A percentile compares a stretch with the other conserved stretches of the same genome.
Evolutionary conservation across 1,284 basidiomycete genomes (phyloP).

Genomic region (Wolfiporia cocos): DNA sequence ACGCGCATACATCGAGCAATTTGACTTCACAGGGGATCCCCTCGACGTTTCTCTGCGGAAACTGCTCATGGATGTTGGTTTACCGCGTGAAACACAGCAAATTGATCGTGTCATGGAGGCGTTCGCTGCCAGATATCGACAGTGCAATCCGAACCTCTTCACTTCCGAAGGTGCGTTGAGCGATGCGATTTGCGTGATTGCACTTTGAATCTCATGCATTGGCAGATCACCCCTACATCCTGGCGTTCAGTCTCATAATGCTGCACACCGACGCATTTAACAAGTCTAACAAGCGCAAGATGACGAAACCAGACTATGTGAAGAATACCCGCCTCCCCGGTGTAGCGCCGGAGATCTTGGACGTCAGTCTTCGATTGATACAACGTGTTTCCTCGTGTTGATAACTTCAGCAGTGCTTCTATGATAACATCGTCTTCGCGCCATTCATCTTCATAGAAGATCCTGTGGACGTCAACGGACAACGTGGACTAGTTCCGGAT

Average conservation of each 20-base stretch:
- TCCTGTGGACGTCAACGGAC: conserved; percentile 63
- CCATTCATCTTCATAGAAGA: conserved; percentile 97
- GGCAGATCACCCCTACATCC: conserved; percentile 90
- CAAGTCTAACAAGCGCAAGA: conserved; percentile 95
- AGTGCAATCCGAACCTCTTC: conserved; percentile 85
- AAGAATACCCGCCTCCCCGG: conserved; percentile 90
- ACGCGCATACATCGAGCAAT: conserved; percentile 67
- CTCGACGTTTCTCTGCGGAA: conserved; percentile 91
- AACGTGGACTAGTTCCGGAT: conserved; percentile 42
- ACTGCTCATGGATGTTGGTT: conserved; percentile 85
- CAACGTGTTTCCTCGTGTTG: not conserved
- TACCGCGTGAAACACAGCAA: conserved; percentile 96
- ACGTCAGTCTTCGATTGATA: conserved; percentile 42
- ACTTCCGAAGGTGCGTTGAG: conserved; percentile 60
- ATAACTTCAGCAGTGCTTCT: conserved; percentile 69
- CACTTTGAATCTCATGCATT: conserved; percentile 4
- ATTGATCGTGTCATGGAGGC: conserved; percentile 97
- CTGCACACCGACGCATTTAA: conserved; percentile 98
- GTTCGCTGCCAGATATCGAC: conserved; percentile 82
- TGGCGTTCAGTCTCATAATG: conserved; percentile 99
- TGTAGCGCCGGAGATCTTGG: conserved; percentile 77
- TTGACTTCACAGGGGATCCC: conserved; percentile 79
- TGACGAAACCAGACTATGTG: conserved; percentile 92
- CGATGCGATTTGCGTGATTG: no score
- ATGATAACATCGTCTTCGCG: conserved; percentile 92